Evolutionary conservation across 1,139 yeast genomes (phyloP).

Genomic region (Insectozyma bohioensis): DNA sequence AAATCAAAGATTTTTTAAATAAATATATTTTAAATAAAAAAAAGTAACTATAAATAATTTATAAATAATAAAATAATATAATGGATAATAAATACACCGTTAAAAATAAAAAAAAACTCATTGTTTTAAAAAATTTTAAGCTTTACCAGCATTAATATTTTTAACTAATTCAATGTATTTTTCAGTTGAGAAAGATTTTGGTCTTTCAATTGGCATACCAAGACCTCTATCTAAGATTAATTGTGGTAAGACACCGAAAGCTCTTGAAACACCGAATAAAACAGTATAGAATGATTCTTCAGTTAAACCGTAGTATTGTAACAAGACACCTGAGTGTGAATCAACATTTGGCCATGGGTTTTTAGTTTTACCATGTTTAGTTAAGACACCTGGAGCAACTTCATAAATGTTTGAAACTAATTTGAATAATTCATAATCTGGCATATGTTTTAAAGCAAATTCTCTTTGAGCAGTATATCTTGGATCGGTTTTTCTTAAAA

Average conservation of each 20-base stretch:
- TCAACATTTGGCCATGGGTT: constrained; percentile 99
- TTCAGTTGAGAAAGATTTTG: constrained; percentile 87
- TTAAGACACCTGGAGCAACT: constrained; percentile 93
- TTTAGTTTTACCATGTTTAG: constrained; percentile 97
- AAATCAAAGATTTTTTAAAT: neutral
- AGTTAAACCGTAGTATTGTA: constrained; percentile 95
- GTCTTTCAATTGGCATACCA: constrained; percentile 96
- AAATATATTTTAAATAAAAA: too few relatives aligned
- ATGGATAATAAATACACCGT: constrained; percentile 15
- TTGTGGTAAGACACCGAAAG: constrained; percentile 96
- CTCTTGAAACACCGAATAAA: constrained; percentile 96
- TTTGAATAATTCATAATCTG: constrained; percentile 90
- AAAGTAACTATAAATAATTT: too few relatives aligned
- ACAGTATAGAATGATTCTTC: constrained; percentile 98
- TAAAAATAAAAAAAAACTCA: constrained; percentile 9
- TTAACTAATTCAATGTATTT: constrained; percentile 64
- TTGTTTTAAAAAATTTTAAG: constrained; percentile 13
- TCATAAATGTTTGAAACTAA: constrained; percentile 88
- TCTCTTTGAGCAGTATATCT: constrained; percentile 97
- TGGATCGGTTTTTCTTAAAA: constrained; percentile 95
- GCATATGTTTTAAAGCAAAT: constrained; percentile 96
- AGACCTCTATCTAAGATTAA: constrained; percentile 94
- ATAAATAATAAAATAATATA: neutral
- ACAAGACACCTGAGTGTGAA: constrained; percentile 94
- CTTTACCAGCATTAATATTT: constrained; percentile 33